Evolutionary conservation across 306 rosid species (phyloP), one percentile per base, ranked within the genome.

Genomic region (Acmispon strigosus): DNA sequence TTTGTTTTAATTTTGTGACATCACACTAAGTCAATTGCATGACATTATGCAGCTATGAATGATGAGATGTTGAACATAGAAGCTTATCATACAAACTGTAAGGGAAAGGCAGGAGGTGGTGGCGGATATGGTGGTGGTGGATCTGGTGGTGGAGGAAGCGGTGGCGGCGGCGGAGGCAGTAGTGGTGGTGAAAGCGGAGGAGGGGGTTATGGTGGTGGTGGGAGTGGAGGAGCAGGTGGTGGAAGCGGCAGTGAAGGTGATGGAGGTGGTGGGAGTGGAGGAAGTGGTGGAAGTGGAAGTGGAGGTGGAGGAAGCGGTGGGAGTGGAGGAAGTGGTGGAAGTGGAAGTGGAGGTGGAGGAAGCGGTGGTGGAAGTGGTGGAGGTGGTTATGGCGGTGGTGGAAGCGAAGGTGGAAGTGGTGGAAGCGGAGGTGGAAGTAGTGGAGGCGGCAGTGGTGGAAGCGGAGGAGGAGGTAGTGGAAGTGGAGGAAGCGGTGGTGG

Each of bases 1-100:
- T 19, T 50, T 22, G 2, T 37, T 51, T 27, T 43, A 62, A 8
- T 39, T 5, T 27, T 9, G 61, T 2, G 27, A 22, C 1, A 22
- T 22, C 3, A 22, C 3, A 1, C 22, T 16, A 13, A 11, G 58
- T 8, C 4, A 74, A 52, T 0, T 2, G 14, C 1, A 13, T 47
- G 14, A 4, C 6, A 14, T 64, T 47, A 15, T 56, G 74, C 55
- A 82, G 82, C 53, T 69, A 67, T 59, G 9, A 59, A 69, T 27
- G 8, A 20, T 16, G 32, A 10, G 22, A 49, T 64, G 59, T 19
- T 27, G 34, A 4, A 59, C 53, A 12, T 24, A 2, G 39, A 32
- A 32, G 37, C 22, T 73, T 2, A 50, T 22, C 50, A 6, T 17
- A 16, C 1, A 6, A 7, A 68, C 1, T 27, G 51, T 51, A 37